Percentiles rank a stretch among this genome's conserved stretches.
Evolutionary conservation across 345 rosid species (phyloP).

Genomic region (Boechera stricta): DNA sequence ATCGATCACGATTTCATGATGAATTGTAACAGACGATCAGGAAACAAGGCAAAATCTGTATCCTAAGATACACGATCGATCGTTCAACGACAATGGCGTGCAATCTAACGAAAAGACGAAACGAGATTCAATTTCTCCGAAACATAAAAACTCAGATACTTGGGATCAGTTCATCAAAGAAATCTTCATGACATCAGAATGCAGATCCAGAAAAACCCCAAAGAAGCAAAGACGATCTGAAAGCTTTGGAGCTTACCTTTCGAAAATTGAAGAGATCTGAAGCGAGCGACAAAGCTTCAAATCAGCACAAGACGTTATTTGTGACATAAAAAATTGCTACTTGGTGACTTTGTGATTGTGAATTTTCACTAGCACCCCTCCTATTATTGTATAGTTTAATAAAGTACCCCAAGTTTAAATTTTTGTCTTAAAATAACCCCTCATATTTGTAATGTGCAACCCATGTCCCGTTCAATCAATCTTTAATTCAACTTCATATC

Average conservation of each 20-base stretch:
- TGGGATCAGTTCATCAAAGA: background rate
- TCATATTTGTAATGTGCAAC: background rate
- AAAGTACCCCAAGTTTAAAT: background rate
- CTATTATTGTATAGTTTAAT: background rate
- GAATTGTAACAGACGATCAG: background rate
- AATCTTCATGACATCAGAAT: background rate
- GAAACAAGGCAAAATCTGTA: background rate
- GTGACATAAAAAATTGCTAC: background rate
- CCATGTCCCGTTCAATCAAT: conserved; percentile 3
- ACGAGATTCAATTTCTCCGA: conserved; percentile 6
- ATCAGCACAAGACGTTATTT: conserved; percentile 23
- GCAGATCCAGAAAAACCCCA: background rate
- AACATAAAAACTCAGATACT: background rate
- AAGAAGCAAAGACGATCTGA: background rate
- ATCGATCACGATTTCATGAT: too few species aligned
- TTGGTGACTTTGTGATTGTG: conserved; percentile 7
- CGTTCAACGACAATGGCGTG: background rate
- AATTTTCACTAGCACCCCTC: conserved; percentile 28
- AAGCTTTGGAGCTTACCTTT: conserved; percentile 30
- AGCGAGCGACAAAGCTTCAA: conserved; percentile 17
- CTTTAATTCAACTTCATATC: conserved; percentile 2
- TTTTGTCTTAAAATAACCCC: background rate
- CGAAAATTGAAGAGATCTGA: conserved; percentile 34
- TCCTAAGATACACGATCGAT: background rate
- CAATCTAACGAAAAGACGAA: background rate